Base-by-base conservation (phyloP, 306 rosid species). In the Styphnolobium japonicum region DNA sequence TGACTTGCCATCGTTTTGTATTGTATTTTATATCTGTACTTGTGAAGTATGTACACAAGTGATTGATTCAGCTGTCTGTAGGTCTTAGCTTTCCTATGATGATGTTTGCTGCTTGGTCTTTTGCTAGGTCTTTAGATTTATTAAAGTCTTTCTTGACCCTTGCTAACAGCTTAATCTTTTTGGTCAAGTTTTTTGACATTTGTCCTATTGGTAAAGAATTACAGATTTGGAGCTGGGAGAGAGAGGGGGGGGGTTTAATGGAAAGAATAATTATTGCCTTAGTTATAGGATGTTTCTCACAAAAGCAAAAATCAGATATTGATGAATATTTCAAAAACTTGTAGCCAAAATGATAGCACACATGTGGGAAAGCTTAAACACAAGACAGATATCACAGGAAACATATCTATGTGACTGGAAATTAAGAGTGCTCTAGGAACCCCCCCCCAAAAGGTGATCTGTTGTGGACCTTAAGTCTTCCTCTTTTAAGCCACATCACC, bases 11-110 rank as follows among this genome's bases (percentile, higher is more conserved):
- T 46, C 3, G 45, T 18, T 39, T 63, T 18, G 2, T 39, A 0
- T 58, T 65, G 29, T 77, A n/a, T 71, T 79, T 60, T 37, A 39
- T 74, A 3, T 73, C 39, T 63, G 29, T 31, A 31, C 25, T 62
- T 77, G 25, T 72, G 58, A 39, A 49, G 40, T 57, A 69, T 42
- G 82, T 68, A 22, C 31, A 37, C 4, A 21, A 10, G 46, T 63
- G 16, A 23, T 43, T 77, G 82, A 10, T 63, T 62, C 42, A 62
- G 53, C 22, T 33, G 61, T 79, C 4, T 74, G 22, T 43, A 23
- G 83, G 60, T 57, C 55, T 5, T 75, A 51, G 45, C 7, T 67
- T 12, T 72, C n/a, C 14, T 2, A 11, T 16, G 34, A 43, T 46
- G 61, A 60, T 49, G 69, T 15, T 57, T 45, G 58, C 4, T 68